These are phyloP conservation scores for Aspergillus aculeatinus DNA, from an alignment of 2,329 filamentous ascomycete genomes.

Conservation along the genomic window DNA sequence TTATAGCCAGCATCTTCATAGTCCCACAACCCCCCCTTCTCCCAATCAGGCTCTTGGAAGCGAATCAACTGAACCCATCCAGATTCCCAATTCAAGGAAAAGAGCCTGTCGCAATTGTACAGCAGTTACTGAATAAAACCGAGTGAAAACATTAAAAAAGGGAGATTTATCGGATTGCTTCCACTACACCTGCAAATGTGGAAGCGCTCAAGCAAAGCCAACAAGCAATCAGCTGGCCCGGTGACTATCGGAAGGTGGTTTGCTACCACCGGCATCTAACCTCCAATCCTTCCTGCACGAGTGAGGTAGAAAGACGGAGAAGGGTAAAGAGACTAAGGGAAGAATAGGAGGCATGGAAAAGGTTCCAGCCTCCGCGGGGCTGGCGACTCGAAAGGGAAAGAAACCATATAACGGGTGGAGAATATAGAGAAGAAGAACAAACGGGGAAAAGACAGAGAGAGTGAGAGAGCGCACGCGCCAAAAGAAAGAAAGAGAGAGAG, in stretches of 20 bases:
- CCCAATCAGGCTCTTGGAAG: no score
- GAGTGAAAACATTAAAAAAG: no score
- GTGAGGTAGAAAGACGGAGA: slow-evolving; percentile 9
- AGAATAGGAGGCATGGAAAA: slow-evolving; percentile 8
- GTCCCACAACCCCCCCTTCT: no score
- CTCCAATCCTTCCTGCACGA: slow-evolving; percentile 8
- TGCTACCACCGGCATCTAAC: neutral
- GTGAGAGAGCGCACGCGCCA: neutral
- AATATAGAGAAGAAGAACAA: neutral
- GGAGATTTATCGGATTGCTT: no score
- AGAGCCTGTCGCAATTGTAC: no score
- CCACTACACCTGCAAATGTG: neutral
- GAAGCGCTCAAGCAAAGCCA: neutral
- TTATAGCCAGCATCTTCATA: no score
- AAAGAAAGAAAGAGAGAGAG: neutral
- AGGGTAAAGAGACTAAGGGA: slow-evolving; percentile 23
- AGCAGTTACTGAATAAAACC: neutral
- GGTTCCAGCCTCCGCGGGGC: slow-evolving; percentile 3
- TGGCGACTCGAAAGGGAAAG: slow-evolving; percentile 1
- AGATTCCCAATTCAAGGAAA: neutral
- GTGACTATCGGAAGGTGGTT: slow-evolving; percentile 1
- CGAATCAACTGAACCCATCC: no score
- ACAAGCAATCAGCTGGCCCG: slow-evolving; percentile 4
- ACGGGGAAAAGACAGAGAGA: neutral
- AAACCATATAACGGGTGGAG: slow-evolving; percentile 2